A percentile compares a stretch with the other conserved stretches of the same genome.
Evolutionary conservation across 148 eudicot genomes (phyloP).

Genomic region (Spergularia bocconei): DNA sequence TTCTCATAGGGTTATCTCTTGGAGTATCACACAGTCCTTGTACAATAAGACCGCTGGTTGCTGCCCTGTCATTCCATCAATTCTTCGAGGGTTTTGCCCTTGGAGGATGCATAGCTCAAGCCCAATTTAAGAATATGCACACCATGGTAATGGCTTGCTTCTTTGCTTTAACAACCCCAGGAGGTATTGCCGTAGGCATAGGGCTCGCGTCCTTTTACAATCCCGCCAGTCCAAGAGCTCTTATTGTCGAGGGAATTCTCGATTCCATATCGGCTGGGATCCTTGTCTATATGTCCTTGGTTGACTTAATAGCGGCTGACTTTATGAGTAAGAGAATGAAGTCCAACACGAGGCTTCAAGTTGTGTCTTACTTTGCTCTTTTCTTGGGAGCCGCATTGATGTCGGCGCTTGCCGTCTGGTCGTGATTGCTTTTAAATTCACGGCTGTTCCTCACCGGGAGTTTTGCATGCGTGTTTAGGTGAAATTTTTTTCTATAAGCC

Average conservation of each 20-base stretch:
- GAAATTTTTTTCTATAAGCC: background rate
- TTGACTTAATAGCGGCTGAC: conserved; percentile 96
- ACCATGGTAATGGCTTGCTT: conserved; percentile 79
- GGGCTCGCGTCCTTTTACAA: conserved; percentile 64
- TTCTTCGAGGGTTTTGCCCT: conserved; percentile 56
- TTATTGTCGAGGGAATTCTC: conserved; percentile 71
- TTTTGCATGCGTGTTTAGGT: background rate
- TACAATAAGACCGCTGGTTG: conserved; percentile 41
- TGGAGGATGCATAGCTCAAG: conserved; percentile 79
- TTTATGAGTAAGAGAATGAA: conserved; percentile 94
- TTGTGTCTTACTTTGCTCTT: conserved; percentile 68
- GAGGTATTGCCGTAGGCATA: conserved; percentile 69
- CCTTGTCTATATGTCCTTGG: conserved; percentile 89
- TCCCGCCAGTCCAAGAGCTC: conserved; percentile 66
- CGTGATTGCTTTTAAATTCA: conserved; percentile 20
- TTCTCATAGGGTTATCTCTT: conserved; percentile 46
- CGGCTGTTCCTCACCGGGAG: no score
- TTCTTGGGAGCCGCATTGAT: conserved; percentile 80
- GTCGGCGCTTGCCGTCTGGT: conserved; percentile 87
- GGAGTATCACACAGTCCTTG: conserved; percentile 54
- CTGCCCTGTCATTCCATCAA: conserved; percentile 49
- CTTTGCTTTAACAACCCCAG: conserved; percentile 82
- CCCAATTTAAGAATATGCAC: conserved; percentile 51
- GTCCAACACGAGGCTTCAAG: conserved; percentile 72
- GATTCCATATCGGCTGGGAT: conserved; percentile 92